Percentiles rank a stretch among this genome's conserved stretches.
phyloP scores from a whole-genome alignment of 768 basidiomycete species.

The Lactarius indigo region DNA sequence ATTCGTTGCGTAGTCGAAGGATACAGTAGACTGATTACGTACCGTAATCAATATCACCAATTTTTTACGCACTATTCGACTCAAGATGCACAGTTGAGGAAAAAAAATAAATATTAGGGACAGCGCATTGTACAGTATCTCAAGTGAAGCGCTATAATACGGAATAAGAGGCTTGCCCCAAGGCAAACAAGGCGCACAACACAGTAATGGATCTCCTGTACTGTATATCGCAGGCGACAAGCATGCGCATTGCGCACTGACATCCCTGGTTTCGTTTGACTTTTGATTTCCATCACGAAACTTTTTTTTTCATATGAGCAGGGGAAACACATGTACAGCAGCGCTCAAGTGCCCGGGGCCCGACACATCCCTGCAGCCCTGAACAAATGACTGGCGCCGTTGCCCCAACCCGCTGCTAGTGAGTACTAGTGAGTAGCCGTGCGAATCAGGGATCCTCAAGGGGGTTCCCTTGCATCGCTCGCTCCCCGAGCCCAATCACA shows the following conservation, averaged over 20 bases:
- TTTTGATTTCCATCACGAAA: neutral
- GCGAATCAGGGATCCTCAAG: neutral
- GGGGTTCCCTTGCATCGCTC: neutral
- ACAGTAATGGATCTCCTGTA: too few relatives aligned
- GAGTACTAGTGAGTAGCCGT: neutral
- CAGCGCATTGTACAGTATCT: too few relatives aligned
- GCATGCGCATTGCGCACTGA: neutral
- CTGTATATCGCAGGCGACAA: neutral
- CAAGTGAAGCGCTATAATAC: too few relatives aligned
- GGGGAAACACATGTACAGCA: neutral
- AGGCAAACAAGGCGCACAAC: too few relatives aligned
- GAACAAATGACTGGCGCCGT: neutral
- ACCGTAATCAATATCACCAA: neutral
- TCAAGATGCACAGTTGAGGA: too few relatives aligned
- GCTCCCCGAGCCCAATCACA: neutral
- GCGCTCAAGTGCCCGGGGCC: too few relatives aligned
- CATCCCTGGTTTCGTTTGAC: neutral
- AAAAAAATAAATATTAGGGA: too few relatives aligned
- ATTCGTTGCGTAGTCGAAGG: neutral
- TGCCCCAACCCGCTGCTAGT: neutral
- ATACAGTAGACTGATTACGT: too few relatives aligned
- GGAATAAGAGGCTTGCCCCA: too few relatives aligned
- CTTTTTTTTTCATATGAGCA: neutral
- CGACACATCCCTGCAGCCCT: neutral
- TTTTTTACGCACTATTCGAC: neutral